Percentiles rank a stretch among this genome's conserved stretches.
Conservation (phyloP, 2,329 filamentous ascomycete species). For the Exserohilum rostratum region DNA sequence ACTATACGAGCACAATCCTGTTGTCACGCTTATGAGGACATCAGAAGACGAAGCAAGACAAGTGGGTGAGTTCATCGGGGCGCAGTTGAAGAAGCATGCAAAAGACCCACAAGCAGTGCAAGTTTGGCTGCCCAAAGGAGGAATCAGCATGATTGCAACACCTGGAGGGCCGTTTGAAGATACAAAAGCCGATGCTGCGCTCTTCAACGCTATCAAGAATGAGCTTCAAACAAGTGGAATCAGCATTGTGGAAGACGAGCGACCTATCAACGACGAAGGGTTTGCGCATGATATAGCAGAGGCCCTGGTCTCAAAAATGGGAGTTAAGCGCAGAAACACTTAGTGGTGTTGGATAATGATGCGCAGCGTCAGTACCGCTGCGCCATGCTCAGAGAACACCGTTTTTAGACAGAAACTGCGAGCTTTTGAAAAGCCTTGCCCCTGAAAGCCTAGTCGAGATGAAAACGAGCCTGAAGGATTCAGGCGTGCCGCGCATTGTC, state of each 20-base stretch:
- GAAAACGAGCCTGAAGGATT: not conserved
- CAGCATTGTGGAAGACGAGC: constrained; percentile 55
- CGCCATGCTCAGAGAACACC: not conserved
- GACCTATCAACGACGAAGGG: constrained; percentile 60
- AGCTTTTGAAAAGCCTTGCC: not conserved
- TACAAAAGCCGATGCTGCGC: constrained; percentile 53
- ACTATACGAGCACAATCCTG: constrained; percentile 69
- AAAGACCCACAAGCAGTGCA: constrained; percentile 53
- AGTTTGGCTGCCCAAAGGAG: constrained; percentile 65
- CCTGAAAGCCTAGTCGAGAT: not conserved
- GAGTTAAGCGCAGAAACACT: constrained; percentile 1
- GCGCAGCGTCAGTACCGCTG: no score
- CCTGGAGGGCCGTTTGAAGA: constrained; percentile 61
- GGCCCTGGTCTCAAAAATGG: constrained; percentile 42
- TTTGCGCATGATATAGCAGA: constrained; percentile 60
- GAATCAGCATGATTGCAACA: constrained; percentile 66
- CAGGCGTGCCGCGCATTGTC: not conserved
- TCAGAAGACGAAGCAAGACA: constrained; percentile 61
- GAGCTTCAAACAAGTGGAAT: constrained; percentile 59
- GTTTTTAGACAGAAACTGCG: not conserved
- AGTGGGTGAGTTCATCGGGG: constrained; percentile 63
- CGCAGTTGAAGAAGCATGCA: constrained; percentile 56
- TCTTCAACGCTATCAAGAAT: constrained; percentile 56
- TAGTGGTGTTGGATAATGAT: not conserved
- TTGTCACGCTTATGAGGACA: constrained; percentile 70